Percentiles rank a stretch among this genome's conserved stretches.
phyloP scores from a whole-genome alignment of 345 rosid species.

The Rhizophora mangle region DNA sequence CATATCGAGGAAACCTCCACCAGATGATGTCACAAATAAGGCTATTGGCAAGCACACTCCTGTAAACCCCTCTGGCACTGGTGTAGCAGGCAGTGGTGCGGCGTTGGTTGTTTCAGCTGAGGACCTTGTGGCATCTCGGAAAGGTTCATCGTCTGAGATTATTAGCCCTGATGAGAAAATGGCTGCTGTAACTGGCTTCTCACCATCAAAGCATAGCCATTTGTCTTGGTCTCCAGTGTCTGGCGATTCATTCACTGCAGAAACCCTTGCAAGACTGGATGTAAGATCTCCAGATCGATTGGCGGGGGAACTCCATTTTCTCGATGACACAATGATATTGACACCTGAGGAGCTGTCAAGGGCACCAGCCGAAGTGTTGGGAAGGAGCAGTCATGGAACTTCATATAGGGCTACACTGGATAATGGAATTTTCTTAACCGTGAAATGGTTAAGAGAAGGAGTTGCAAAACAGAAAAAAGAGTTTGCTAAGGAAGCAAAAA shows the following conservation, averaged over 20 bases:
- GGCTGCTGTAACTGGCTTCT: conserved; percentile 61
- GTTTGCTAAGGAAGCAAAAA: conserved; percentile 95
- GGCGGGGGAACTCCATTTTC: conserved; percentile 87
- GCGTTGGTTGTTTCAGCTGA: conserved; percentile 77
- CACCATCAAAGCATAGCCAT: conserved; percentile 81
- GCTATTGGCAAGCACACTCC: conserved; percentile 39
- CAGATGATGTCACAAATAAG: conserved; percentile 48
- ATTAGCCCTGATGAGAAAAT: conserved; percentile 75
- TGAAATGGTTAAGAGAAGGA: conserved; percentile 98
- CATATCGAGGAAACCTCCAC: conserved; percentile 47
- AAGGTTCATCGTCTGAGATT: conserved; percentile 79
- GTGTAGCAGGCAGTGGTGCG: conserved; percentile 51
- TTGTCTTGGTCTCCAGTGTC: conserved; percentile 93
- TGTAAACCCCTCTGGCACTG: conserved; percentile 47
- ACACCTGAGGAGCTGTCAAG: conserved; percentile 92
- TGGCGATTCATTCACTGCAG: conserved; percentile 84
- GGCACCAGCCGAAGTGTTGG: conserved; percentile 97
- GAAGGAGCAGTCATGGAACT: conserved; percentile 98
- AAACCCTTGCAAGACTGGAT: conserved; percentile 74
- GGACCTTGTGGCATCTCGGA: conserved; percentile 69
- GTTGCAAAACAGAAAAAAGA: conserved; percentile 94
- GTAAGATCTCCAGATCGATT: conserved; percentile 88
- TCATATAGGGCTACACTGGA: conserved; percentile 91
- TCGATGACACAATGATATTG: conserved; percentile 77
- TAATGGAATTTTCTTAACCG: conserved; percentile 78